These are phyloP conservation scores for Cryomyces antarcticus DNA, from an alignment of 495 filamentous ascomycete genomes.

Conservation along the genomic window DNA sequence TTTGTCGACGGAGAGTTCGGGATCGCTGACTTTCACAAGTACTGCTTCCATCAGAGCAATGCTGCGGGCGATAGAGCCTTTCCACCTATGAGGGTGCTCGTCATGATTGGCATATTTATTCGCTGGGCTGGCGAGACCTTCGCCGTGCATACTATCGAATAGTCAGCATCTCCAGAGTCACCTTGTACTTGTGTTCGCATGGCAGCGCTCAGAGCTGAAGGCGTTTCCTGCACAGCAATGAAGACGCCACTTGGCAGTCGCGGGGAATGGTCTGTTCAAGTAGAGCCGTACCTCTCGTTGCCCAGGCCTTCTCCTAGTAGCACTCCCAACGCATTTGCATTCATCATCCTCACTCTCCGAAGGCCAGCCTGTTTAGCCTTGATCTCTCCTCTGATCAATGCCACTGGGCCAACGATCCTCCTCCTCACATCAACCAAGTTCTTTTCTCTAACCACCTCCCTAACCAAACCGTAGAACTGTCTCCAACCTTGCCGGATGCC, in stretches of 20 bases:
- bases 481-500: slow-evolving; percentile 30
- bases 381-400: slow-evolving; percentile 46
- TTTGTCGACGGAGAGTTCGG: slow-evolving; percentile 35
- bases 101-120: slow-evolving; percentile 10
- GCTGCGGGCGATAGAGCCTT: slow-evolving; percentile 44
- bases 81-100: slow-evolving; percentile 42
- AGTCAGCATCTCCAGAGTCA: too few species aligned
- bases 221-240: too few species aligned
- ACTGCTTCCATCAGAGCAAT: slow-evolving; percentile 68
- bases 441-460: slow-evolving; percentile 42
- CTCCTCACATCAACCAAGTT: slow-evolving; percentile 38
- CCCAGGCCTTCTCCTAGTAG: slow-evolving; percentile 63
- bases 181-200: too few species aligned
- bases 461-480: slow-evolving; percentile 64
- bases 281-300: slow-evolving; percentile 7
- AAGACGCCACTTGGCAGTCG: too few species aligned
- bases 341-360: slow-evolving; percentile 46
- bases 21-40: slow-evolving; percentile 33
- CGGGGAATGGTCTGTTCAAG: too few species aligned
- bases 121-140: not conserved
- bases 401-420: slow-evolving; percentile 47
- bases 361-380: slow-evolving; percentile 46
- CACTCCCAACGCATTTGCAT: slow-evolving; percentile 70
- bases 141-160: slow-evolving; percentile 5
- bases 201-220: too few species aligned